Percentiles rank a stretch among this genome's conserved stretches.
phyloP scores from a whole-genome alignment of 1,139 yeast species.

The Sugiyamaella paludigena region DNA sequence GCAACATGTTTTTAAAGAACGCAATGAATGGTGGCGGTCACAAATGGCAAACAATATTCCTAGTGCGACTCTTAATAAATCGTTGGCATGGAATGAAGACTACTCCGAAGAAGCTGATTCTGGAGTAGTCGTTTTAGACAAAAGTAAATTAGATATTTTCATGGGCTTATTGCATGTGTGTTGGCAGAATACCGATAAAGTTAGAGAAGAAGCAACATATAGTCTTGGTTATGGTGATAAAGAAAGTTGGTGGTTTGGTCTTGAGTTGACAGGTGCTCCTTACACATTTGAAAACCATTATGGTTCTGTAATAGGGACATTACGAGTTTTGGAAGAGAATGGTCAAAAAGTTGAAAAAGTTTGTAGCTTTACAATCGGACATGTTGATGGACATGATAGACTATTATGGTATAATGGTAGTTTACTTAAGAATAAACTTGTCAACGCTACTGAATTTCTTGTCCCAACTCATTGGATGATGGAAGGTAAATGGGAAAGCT shows the following conservation, averaged over 20 bases:
- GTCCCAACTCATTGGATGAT: constrained; percentile 11
- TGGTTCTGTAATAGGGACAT: constrained; percentile 2
- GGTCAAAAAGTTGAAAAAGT: constrained; percentile 1
- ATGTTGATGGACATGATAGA: constrained; percentile 4
- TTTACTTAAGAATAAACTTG: constrained; percentile 1
- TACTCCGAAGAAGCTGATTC: constrained; percentile 9
- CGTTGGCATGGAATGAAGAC: constrained; percentile 4
- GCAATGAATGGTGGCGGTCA: constrained; percentile 1
- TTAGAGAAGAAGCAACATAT: constrained; percentile 12
- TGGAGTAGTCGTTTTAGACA: constrained; percentile 7
- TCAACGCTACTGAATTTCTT: not conserved
- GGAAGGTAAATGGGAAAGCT: constrained; percentile 1
- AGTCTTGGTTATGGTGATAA: constrained; percentile 11
- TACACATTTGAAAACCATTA: constrained; percentile 7
- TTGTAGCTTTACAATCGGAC: constrained; percentile 5
- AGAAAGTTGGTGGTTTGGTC: constrained; percentile 15
- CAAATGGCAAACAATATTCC: constrained; percentile 1
- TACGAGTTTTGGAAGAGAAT: not conserved
- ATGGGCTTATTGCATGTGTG: constrained; percentile 11
- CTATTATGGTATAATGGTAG: constrained; percentile 13
- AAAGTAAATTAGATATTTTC: not conserved
- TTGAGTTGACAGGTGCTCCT: constrained; percentile 9
- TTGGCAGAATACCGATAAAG: constrained; percentile 10
- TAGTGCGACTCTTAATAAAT: constrained; percentile 1
- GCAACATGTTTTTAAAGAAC: not conserved